These are phyloP conservation scores for Hypoxylon perforatum DNA, from an alignment of 495 filamentous ascomycete genomes.

Conservation along the genomic window DNA sequence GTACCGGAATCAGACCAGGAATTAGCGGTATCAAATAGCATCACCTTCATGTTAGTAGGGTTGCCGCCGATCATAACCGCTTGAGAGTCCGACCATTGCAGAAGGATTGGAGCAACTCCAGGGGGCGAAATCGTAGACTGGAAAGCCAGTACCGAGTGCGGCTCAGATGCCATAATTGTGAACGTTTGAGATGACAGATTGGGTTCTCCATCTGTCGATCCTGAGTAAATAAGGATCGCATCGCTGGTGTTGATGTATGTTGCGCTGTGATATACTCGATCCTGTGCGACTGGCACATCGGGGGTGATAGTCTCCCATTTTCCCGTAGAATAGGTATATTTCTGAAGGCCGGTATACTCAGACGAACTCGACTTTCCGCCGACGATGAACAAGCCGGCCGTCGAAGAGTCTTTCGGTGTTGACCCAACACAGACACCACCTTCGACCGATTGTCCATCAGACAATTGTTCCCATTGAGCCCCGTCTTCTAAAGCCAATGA, in stretches of 20 bases:
- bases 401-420: conserved; percentile 61
- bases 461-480: conserved; percentile 74
- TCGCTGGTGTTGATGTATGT: conserved; percentile 76
- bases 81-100: conserved; percentile 78
- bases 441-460: conserved; percentile 72
- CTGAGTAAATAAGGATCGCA: conserved; percentile 84
- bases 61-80: conserved; percentile 83
- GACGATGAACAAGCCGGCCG: conserved; percentile 81
- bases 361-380: conserved; percentile 71
- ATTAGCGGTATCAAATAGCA: conserved; percentile 62
- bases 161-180: conserved; percentile 69
- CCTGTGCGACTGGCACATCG: conserved; percentile 65
- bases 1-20: conserved; percentile 73
- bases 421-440: conserved; percentile 83
- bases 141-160: conserved; percentile 67
- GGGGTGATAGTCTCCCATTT: conserved; percentile 78
- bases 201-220: conserved; percentile 67
- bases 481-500: conserved; percentile 75
- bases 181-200: conserved; percentile 78
- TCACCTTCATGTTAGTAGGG: conserved; percentile 71
- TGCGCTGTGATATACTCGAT: conserved; percentile 79
- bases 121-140: conserved; percentile 66
- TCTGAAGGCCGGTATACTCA: conserved; percentile 82
- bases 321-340: conserved; percentile 78
- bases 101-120: conserved; percentile 72